Conservation (phyloP, 352 stramenopile genomes). For the Elongisporangium prolatum region DNA sequence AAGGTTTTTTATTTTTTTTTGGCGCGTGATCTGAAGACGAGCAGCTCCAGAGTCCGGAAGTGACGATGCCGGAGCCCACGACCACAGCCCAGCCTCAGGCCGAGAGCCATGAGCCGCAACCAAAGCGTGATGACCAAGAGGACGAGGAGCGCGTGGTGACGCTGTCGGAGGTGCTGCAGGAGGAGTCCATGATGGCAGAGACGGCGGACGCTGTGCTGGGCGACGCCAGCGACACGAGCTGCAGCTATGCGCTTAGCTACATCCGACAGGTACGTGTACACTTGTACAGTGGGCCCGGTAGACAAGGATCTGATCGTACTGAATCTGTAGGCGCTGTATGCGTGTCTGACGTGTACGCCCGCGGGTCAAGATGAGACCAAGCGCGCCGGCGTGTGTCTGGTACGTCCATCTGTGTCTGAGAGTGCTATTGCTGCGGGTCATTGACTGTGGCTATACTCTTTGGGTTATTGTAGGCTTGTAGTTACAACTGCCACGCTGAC, state of each 20-base stretch:
- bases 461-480: slow-evolving; percentile 52
- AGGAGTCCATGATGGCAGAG: slow-evolving; percentile 52
- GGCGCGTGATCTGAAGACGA: too few relatives aligned
- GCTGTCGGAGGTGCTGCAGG: slow-evolving; percentile 50
- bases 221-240: slow-evolving; percentile 50
- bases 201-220: slow-evolving; percentile 57
- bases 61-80: too few relatives aligned
- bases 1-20: too few relatives aligned
- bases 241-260: slow-evolving; percentile 66
- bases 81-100: too few relatives aligned
- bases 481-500: slow-evolving; percentile 66
- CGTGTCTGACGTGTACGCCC: slow-evolving; percentile 67
- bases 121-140: slow-evolving; percentile 16
- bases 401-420: slow-evolving; percentile 4
- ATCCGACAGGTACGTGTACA: slow-evolving; percentile 34
- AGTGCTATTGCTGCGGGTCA: neutral
- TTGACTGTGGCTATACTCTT: neutral
- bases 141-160: slow-evolving; percentile 54
- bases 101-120: slow-evolving; percentile 7
- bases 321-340: slow-evolving; percentile 35
- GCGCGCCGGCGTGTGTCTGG: slow-evolving; percentile 53
- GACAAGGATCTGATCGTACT: neutral
- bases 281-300: neutral
- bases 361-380: slow-evolving; percentile 23
- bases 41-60: too few relatives aligned